Evolutionary conservation across 139 green algal genomes (phyloP).

Genomic region (Gonium pectorale): DNA sequence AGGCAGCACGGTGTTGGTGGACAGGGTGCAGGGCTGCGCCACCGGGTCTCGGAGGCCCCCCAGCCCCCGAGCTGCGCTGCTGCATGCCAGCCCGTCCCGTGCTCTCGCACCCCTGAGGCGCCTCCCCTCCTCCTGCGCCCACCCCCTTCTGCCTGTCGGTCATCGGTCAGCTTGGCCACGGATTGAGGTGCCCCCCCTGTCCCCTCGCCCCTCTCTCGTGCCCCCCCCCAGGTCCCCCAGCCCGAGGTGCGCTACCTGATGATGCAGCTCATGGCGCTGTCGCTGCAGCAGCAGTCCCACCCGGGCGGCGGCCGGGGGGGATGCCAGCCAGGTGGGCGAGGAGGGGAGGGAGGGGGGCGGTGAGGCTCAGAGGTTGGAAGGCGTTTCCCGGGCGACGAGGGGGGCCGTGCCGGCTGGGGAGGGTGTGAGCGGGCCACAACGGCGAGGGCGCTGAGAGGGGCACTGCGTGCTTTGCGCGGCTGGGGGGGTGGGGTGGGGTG

Average conservation of each 20-base stretch:
- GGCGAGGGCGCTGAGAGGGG: background rate
- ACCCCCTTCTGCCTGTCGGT: background rate
- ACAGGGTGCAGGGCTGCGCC: too few relatives aligned
- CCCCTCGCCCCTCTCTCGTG: too few relatives aligned
- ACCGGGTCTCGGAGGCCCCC: too few relatives aligned
- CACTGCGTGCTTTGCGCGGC: too few relatives aligned
- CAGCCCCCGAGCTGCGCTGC: too few relatives aligned
- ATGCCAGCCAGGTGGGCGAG: background rate
- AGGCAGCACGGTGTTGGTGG: background rate
- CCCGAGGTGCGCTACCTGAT: constrained; percentile 8
- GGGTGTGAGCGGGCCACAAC: background rate
- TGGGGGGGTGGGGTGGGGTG: background rate
- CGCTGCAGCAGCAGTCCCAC: background rate
- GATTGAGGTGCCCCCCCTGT: background rate
- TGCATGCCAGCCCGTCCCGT: background rate
- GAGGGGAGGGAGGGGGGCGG: background rate
- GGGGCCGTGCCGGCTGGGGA: too few relatives aligned
- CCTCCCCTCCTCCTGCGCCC: background rate
- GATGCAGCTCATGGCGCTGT: constrained; percentile 31
- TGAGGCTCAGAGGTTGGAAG: background rate
- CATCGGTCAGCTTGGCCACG: background rate
- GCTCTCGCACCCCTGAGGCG: background rate
- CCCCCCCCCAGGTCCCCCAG: constrained; percentile 15
- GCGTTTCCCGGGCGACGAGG: background rate
- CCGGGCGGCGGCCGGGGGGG: too few relatives aligned